A percentile compares a stretch with the other conserved stretches of the same genome.
Evolutionary conservation across 2,329 filamentous ascomycete species (phyloP).

Genomic region (Colletotrichum zoysiae): DNA sequence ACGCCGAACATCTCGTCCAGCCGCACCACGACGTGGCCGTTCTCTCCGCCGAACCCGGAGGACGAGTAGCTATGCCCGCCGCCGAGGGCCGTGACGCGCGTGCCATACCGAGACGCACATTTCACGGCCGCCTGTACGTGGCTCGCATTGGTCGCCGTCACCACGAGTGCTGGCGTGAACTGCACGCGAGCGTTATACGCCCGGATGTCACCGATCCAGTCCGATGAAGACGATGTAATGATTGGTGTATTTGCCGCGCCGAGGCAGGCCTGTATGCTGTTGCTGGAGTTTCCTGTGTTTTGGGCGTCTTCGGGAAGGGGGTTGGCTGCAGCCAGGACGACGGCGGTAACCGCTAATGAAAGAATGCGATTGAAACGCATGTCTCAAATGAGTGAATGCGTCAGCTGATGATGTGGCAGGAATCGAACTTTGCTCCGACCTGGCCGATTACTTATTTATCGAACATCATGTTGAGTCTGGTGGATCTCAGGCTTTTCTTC

Average conservation of each 20-base stretch:
- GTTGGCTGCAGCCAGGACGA: constrained; percentile 12
- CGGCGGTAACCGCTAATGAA: constrained; percentile 8
- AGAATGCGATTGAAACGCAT: constrained; percentile 20
- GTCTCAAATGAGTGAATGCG: not conserved
- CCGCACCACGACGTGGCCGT: constrained; percentile 62
- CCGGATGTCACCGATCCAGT: constrained; percentile 43
- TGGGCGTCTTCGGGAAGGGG: constrained; percentile 17
- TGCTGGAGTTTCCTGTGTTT: constrained; percentile 14
- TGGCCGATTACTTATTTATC: not conserved
- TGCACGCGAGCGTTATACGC: constrained; percentile 51
- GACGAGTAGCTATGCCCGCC: constrained; percentile 66
- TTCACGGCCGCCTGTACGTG: constrained; percentile 61
- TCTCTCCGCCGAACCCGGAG: constrained; percentile 61
- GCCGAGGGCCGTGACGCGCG: constrained; percentile 63
- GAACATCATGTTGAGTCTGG: not conserved
- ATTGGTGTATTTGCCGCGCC: constrained; percentile 44
- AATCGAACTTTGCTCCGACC: not conserved
- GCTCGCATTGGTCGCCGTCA: constrained; percentile 55
- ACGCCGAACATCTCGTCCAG: constrained; percentile 60
- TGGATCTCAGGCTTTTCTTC: not conserved
- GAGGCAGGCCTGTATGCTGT: constrained; percentile 44
- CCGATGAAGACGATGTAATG: constrained; percentile 40
- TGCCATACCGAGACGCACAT: constrained; percentile 56
- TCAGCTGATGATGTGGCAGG: no score
- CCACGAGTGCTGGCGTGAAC: constrained; percentile 58